phyloP scores from a whole-genome alignment of 768 basidiomycete genomes.

The Mycena alexandri region DNA sequence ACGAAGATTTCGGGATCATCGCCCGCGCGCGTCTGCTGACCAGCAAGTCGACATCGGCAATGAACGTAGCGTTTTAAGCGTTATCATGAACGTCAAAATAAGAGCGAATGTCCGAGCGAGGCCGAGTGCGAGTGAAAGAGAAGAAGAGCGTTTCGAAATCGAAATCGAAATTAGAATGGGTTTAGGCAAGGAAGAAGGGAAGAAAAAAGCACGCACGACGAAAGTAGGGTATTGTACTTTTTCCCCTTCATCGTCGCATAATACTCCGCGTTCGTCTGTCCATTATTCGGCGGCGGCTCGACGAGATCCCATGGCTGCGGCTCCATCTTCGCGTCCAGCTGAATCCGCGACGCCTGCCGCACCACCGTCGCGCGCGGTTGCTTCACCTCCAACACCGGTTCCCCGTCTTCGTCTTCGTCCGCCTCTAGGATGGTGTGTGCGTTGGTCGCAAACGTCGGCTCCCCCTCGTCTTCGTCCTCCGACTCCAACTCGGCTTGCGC shows the following conservation, averaged over 20 bases:
- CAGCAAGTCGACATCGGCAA: conserved; percentile 29
- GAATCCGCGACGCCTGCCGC: conserved; percentile 59
- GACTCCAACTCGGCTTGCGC: conserved; percentile 3
- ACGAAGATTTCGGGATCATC: conserved; percentile 81
- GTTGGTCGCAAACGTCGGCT: conserved; percentile 1
- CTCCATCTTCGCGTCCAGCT: conserved; percentile 63
- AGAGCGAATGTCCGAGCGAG: too few species aligned
- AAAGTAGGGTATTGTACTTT: conserved; percentile 58
- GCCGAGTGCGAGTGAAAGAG: too few species aligned
- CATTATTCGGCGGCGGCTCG: conserved; percentile 61
- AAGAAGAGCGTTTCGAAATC: too few species aligned
- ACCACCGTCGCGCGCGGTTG: conserved; percentile 19
- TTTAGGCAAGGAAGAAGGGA: conserved; percentile 7
- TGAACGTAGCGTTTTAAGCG: background rate
- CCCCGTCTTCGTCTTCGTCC: conserved; percentile 27
- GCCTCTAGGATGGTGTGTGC: conserved; percentile 8
- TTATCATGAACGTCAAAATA: too few species aligned
- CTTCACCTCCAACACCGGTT: conserved; percentile 21
- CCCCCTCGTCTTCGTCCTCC: conserved; percentile 28
- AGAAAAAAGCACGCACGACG: conserved; percentile 51
- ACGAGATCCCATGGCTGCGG: conserved; percentile 78
- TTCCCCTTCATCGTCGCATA: conserved; percentile 59
- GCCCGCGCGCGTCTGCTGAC: conserved; percentile 54
- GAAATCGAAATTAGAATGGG: background rate
- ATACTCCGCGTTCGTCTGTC: conserved; percentile 51